Evolutionary conservation across 345 rosid genomes (phyloP).

Genomic region (Camelina sativa): DNA sequence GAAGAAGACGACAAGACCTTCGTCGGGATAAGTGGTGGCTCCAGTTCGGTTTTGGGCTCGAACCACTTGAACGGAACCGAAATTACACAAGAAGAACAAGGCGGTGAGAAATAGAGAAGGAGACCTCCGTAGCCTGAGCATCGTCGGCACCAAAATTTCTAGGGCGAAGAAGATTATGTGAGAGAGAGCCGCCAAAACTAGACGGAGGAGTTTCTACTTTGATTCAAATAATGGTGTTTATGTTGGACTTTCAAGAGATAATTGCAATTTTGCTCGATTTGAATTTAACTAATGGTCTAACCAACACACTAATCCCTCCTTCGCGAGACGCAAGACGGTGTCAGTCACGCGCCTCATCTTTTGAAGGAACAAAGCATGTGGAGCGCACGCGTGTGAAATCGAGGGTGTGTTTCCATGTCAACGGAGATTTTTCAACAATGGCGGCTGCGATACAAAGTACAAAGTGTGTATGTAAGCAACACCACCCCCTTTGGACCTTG

Average conservation of each 20-base stretch:
- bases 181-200: conserved; percentile 1
- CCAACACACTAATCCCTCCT: conserved; percentile 17
- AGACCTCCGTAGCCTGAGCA: conserved; percentile 24
- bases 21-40: conserved; percentile 40
- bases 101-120: conserved; percentile 17
- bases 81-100: conserved; percentile 33
- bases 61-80: conserved; percentile 15
- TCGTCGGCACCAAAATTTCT: conserved; percentile 14
- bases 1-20: conserved; percentile 31
- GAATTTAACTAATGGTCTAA: background rate
- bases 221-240: background rate
- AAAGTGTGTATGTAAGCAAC: background rate
- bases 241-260: conserved; percentile 23
- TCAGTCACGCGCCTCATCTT: background rate
- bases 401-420: background rate
- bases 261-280: conserved; percentile 6
- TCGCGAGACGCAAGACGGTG: background rate
- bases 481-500: background rate
- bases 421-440: conserved; percentile 1
- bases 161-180: conserved; percentile 4
- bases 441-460: background rate
- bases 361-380: background rate
- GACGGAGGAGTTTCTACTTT: conserved; percentile 3
- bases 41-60: conserved; percentile 39
- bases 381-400: background rate